A percentile compares a stretch with the other conserved stretches of the same genome.
Conservation (phyloP, 192 early-diverging fungal genomes). For the Linnemannia elongata region DNA sequence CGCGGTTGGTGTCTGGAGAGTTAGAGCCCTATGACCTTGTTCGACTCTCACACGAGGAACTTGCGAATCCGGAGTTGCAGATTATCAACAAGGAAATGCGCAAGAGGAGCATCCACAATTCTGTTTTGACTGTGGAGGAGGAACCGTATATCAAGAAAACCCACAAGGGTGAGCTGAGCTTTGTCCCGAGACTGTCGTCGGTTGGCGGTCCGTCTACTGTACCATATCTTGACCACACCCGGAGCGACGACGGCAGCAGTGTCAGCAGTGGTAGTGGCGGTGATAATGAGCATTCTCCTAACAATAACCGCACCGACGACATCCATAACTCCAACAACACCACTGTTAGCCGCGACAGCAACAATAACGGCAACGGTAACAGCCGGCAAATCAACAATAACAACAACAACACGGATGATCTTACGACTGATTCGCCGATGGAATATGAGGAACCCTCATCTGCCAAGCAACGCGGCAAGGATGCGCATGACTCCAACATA, state of each 20-base stretch:
- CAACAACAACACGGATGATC: not conserved
- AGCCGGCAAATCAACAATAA: not conserved
- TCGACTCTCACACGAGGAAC: slow-evolving; percentile 86
- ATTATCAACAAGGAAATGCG: slow-evolving; percentile 69
- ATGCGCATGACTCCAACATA: slow-evolving; percentile 22
- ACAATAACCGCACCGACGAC: not conserved
- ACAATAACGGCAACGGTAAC: not conserved
- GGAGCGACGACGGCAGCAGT: not conserved
- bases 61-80: slow-evolving; percentile 86
- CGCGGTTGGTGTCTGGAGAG: slow-evolving; percentile 73
- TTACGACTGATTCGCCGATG: not conserved
- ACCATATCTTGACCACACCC: not conserved
- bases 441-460: slow-evolving; percentile 1
- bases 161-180: slow-evolving; percentile 70
- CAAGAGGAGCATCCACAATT: slow-evolving; percentile 67
- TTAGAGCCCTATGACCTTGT: slow-evolving; percentile 76
- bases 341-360: not conserved
- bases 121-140: slow-evolving; percentile 65
- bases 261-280: not conserved
- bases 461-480: slow-evolving; percentile 39
- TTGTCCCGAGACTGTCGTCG: slow-evolving; percentile 43
- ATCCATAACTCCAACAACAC: not conserved
- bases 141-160: slow-evolving; percentile 72
- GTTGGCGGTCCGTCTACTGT: not conserved
- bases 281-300: not conserved